Base-by-base conservation (phyloP, 768 basidiomycete genomes). In the Rhodotorula kratochvilovae region DNA sequence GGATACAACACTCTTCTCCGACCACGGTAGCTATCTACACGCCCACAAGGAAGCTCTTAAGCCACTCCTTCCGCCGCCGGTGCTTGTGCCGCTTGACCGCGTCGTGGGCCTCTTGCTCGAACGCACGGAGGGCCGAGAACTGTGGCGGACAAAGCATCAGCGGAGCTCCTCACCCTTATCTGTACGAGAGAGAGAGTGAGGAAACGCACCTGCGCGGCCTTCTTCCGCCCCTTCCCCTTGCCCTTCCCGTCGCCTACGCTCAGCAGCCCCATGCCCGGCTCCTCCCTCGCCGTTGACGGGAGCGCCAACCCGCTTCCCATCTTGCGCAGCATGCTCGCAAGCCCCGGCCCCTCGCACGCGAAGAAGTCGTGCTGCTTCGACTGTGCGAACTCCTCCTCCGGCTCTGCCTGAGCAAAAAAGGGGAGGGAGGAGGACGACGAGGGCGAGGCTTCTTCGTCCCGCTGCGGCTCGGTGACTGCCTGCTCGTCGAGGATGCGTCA, bases 261-360 rank as follows among this genome's bases (percentile, higher is more conserved):
- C 13, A 15, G 55, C 6, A 33, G 25, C 2, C 46, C 55, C 27
- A 27, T 27, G 3, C 48, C 51, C 63, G 4, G 5, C 55, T 39
- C 64, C 23, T 27, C 45, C 51, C 6, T 19, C n/a, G 8, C 1
- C n/a, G 21, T 8, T 0, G 25, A 23, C 33, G 35, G 45, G 13
- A 27, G 27, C 12, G 23, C 39, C 19, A 57, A 29, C 15, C 63
- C 72, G 29, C 67, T 68, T 11, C 63, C 72, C 12, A 73, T 25
- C 54, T 55, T 69, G 42, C 73, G 39, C 51, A 74, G 31, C 73
- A 74, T 67, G 35, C 68, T 70, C 17, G 62, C 73, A 15, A 74
- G n/a, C 5, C 73, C 73, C 0, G 73, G 69, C 3, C 73, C 73
- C 39, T 74, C 73, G 60, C 73, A 74, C 31, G 68, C 68, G 33